Percentiles rank a stretch among this genome's conserved stretches.
phyloP scores from a whole-genome alignment of 1,284 basidiomycete species.

The Trichosporon sp. region DNA sequence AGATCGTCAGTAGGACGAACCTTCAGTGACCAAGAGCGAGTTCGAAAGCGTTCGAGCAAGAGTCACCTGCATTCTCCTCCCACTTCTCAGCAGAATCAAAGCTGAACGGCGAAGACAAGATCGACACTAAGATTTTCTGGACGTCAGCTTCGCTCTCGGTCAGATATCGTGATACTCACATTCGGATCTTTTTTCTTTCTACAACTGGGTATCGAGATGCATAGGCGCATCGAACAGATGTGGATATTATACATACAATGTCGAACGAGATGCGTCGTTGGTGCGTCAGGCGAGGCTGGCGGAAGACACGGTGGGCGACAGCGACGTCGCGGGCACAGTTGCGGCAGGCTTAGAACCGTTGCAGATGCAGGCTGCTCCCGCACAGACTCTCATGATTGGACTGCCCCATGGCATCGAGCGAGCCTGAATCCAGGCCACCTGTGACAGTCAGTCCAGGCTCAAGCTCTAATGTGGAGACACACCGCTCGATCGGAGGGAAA shows the following conservation, averaged over 20 bases:
- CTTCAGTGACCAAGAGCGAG: background rate
- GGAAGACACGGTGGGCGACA: background rate
- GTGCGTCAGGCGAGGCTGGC: background rate
- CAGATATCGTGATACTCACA: background rate
- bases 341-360: background rate
- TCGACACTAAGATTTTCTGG: background rate
- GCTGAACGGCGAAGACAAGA: background rate
- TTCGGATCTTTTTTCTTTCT: background rate
- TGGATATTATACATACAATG: background rate
- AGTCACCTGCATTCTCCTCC: background rate
- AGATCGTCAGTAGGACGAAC: background rate
- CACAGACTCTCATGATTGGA: conserved; percentile 10
- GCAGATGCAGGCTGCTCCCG: conserved; percentile 4
- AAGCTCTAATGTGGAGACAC: background rate
- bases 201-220: background rate
- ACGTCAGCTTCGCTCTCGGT: background rate
- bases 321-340: background rate
- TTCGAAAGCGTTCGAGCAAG: background rate
- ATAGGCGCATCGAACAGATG: background rate
- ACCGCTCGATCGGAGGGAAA: background rate
- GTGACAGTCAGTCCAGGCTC: background rate
- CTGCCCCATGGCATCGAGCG: conserved; percentile 14
- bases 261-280: background rate
- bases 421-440: conserved; percentile 8
- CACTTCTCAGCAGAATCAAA: background rate